A percentile compares a stretch with the other conserved stretches of the same genome.
Evolutionary conservation across 1,284 basidiomycete genomes (phyloP).

Genomic region (Laetiporus sulphureus): DNA sequence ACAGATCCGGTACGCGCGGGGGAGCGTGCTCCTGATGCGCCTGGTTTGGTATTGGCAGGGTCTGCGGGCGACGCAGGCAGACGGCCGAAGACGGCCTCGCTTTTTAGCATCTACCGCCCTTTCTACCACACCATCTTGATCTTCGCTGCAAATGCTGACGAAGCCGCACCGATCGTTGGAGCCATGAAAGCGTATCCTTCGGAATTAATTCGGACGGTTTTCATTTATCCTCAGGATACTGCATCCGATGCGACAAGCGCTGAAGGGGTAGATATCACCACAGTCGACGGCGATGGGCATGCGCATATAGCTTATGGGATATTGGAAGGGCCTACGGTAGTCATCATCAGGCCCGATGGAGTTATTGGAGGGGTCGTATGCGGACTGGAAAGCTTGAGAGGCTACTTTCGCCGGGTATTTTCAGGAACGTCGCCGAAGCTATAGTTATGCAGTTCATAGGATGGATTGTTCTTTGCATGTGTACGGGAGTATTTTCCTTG

Average conservation of each 20-base stretch:
- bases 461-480: too few species aligned
- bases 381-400: slow-evolving; percentile 21
- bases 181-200: slow-evolving; percentile 2
- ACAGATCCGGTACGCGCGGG: slow-evolving; percentile 31
- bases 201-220: slow-evolving; percentile 4
- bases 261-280: slow-evolving; percentile 1
- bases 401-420: slow-evolving; percentile 21
- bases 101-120: slow-evolving; percentile 14
- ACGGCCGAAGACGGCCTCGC: background rate
- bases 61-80: background rate
- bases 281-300: slow-evolving; percentile 15
- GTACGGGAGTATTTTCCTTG: too few species aligned
- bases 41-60: slow-evolving; percentile 22
- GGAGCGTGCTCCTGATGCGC: slow-evolving; percentile 39
- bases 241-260: slow-evolving; percentile 15
- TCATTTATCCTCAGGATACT: slow-evolving; percentile 5
- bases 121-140: slow-evolving; percentile 17
- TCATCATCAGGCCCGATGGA: slow-evolving; percentile 32
- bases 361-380: slow-evolving; percentile 29
- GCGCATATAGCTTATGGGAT: slow-evolving; percentile 16
- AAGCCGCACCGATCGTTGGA: background rate
- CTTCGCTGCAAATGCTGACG: slow-evolving; percentile 6
- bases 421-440: background rate
- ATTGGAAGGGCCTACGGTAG: slow-evolving; percentile 13
- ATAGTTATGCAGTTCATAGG: too few species aligned